phyloP scores from a whole-genome alignment of 371 early-diverging fungal species.

The Mucor lusitanicus region DNA sequence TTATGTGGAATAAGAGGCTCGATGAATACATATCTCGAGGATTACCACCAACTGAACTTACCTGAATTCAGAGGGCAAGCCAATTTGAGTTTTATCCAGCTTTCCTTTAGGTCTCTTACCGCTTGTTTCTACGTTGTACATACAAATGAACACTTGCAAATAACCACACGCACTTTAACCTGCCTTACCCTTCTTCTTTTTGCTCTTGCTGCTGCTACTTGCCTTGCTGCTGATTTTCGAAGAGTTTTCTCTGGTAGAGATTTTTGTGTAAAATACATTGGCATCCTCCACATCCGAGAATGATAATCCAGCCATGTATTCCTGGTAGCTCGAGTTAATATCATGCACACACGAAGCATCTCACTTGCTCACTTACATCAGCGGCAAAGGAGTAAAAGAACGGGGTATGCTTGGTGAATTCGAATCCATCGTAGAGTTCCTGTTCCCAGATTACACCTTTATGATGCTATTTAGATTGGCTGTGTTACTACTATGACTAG shows the following conservation, averaged over 20 bases:
- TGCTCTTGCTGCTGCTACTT: slow-evolving; percentile 32
- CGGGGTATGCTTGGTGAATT: slow-evolving; percentile 70
- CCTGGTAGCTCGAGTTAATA: slow-evolving; percentile 39
- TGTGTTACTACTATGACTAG: not conserved
- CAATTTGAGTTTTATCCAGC: slow-evolving; percentile 78
- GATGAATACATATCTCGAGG: not conserved
- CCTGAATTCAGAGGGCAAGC: slow-evolving; percentile 77
- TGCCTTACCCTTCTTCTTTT: slow-evolving; percentile 43
- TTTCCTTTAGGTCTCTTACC: slow-evolving; percentile 41
- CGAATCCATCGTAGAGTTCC: slow-evolving; percentile 78
- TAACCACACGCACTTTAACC: not conserved
- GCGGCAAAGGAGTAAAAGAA: slow-evolving; percentile 87
- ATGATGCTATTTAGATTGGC: slow-evolving; percentile 37
- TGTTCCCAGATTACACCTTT: slow-evolving; percentile 81
- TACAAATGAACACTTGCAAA: not conserved
- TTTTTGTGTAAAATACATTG: slow-evolving; percentile 69
- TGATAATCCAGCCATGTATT: slow-evolving; percentile 79
- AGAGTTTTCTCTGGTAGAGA: slow-evolving; percentile 54
- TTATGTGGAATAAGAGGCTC: not conserved
- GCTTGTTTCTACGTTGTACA: slow-evolving; percentile 17
- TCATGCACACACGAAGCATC: not conserved
- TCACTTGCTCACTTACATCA: slow-evolving; percentile 60
- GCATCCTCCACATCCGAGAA: slow-evolving; percentile 89
- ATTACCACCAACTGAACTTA: slow-evolving; percentile 10
- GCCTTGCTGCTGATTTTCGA: not conserved